A percentile compares a stretch with the other conserved stretches of the same genome.
phyloP scores from a whole-genome alignment of 352 stramenopile genomes.

The Phytophthora podocarpi region DNA sequence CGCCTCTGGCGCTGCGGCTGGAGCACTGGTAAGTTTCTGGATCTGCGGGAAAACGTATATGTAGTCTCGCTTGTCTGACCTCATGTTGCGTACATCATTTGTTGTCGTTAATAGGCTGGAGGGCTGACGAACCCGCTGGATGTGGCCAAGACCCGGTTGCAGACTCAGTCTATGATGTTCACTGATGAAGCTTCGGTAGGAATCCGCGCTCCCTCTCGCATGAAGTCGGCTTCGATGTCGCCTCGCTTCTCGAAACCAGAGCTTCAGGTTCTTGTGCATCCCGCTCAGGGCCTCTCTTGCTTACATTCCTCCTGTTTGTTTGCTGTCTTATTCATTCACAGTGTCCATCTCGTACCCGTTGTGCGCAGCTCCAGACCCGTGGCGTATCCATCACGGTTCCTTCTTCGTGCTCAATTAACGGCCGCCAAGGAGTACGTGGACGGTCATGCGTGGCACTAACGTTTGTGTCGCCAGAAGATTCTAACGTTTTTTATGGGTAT shows the following conservation, averaged over 20 bases:
- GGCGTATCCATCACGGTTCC: constrained; percentile 70
- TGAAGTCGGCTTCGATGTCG: constrained; percentile 38
- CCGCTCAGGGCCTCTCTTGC: constrained; percentile 29
- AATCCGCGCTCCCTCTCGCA: constrained; percentile 30
- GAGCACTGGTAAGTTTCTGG: constrained; percentile 76
- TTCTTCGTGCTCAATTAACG: constrained; percentile 58
- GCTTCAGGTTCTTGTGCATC: constrained; percentile 60
- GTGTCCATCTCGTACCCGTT: constrained; percentile 77
- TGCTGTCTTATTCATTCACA: constrained; percentile 54
- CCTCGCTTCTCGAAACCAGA: constrained; percentile 47
- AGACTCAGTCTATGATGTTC: constrained; percentile 91
- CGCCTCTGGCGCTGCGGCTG: constrained; percentile 92
- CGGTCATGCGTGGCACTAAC: neutral
- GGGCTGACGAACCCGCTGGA: constrained; percentile 97
- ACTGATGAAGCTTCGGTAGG: constrained; percentile 67
- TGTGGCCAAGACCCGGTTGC: constrained; percentile 98
- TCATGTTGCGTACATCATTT: neutral
- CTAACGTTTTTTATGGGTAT: constrained; percentile 5
- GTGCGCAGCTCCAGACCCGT: constrained; percentile 71
- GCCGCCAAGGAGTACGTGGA: constrained; percentile 42
- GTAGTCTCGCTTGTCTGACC: neutral
- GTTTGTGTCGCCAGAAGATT: neutral
- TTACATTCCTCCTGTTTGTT: constrained; percentile 43
- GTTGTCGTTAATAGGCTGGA: constrained; percentile 51
- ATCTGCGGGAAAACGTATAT: neutral